Conservation (phyloP, 306 rosid genomes). For the Prunus persica region Prunus_persica_NCBIv2 NC_034010.1:782001-782500, state of each 20-base stretch:
- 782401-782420: constrained; percentile 6
- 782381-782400: constrained; percentile 57
- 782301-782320: constrained; percentile 94
- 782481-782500: constrained; percentile 85
- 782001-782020: background rate
- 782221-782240: constrained; percentile 29
- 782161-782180: constrained; percentile 97
- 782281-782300: constrained; percentile 94
- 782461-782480: constrained; percentile 62
- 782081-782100: constrained; percentile 3
- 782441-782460: constrained; percentile 1
- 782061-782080: background rate
- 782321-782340: constrained; percentile 99
- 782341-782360: constrained; percentile 95
- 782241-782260: constrained; percentile 50
- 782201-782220: constrained; percentile 18
- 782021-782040: constrained; percentile 2
- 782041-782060: background rate
- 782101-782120: constrained; percentile 70
- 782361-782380: constrained; percentile 94
- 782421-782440: constrained; percentile 8
- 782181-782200: constrained; percentile 66
- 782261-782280: constrained; percentile 97
- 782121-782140: constrained; percentile 97
- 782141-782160: constrained; percentile 93